Evolutionary conservation across 106 monocot species (phyloP).

Genomic region (Ottelia alismoides): DNA sequence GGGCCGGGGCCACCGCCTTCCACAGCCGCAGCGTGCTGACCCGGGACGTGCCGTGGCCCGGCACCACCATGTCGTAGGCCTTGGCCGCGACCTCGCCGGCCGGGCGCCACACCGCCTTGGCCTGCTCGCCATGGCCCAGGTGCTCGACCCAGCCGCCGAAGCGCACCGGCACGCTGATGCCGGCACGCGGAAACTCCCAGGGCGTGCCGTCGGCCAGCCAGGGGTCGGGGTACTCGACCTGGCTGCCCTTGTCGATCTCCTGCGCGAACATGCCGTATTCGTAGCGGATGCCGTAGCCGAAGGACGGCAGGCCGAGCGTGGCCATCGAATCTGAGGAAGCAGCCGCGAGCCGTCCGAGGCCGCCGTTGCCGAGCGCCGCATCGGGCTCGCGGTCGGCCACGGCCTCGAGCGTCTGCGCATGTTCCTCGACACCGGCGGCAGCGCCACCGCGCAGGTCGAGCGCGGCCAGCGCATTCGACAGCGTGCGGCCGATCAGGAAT

Average conservation of each 20-base stretch:
- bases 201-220: too few species aligned
- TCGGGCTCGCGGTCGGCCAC: slow-evolving; percentile 68
- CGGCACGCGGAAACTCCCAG: slow-evolving; percentile 92
- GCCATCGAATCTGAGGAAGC: slow-evolving; percentile 34
- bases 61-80: slow-evolving; percentile 95
- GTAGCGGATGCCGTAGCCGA: slow-evolving; percentile 16
- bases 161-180: slow-evolving; percentile 62
- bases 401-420: slow-evolving; percentile 73
- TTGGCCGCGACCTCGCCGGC: too few species aligned
- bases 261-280: slow-evolving; percentile 53
- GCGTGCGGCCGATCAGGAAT: slow-evolving; percentile 77
- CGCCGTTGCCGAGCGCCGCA: slow-evolving; percentile 38
- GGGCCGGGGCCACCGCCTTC: too few species aligned
- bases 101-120: too few species aligned
- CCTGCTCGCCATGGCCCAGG: too few species aligned
- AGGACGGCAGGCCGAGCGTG: slow-evolving; percentile 27
- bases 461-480: slow-evolving; percentile 81
- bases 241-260: slow-evolving; percentile 54
- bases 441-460: slow-evolving; percentile 47
- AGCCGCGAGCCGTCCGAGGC: slow-evolving; percentile 32
- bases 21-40: slow-evolving; percentile 83
- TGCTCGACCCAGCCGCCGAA: slow-evolving; percentile 87
- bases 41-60: slow-evolving; percentile 85
- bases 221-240: slow-evolving; percentile 92
- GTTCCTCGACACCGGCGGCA: slow-evolving; percentile 63